Evolutionary conservation across 1,284 basidiomycete genomes (phyloP), one percentile per base, ranked within the genome.

Genomic region (Chalciporus sp.): DNA sequence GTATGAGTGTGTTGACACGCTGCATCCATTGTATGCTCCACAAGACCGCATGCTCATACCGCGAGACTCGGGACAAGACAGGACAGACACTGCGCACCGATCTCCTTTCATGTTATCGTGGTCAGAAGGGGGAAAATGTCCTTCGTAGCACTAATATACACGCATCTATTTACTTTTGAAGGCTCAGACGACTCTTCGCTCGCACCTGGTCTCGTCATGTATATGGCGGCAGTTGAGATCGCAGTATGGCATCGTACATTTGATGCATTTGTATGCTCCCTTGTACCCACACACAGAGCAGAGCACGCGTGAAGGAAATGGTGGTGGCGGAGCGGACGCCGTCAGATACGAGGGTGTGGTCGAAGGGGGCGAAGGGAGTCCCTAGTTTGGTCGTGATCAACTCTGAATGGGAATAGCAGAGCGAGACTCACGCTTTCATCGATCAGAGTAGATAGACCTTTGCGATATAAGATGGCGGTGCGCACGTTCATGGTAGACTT

Each of bases 401-500:
- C 26, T 19, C 19, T 4, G n/a, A 27, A 26, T 35, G 23, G 16
- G 26, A 33, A 12, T 5, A 29, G n/a, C 11, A 42, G 51, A 17
- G 26, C 26, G 44, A 23, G 9, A 74, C 88, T 57, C 61, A 90
- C 90, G 50, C 88, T 88, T 73, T 92, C 90, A n/a, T 90, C 87
- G 27, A 92, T 73, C 49, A 92, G 74, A 12, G 83, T 79, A 3
- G 80, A 73, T 12, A 92, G 75, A 57, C 81, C 89, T 71, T 92
- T 92, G 59, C 86, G 84, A 70, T 94, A 93, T 43, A 93, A 72
- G 19, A 93, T 74, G 23, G 90, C 88, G 39, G 84, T 83, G 54
- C 90, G 79, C 47, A 93, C 82, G 61, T 82, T 86, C 83, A 88
- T 88, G 17, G 82, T 87, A n/a, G 88, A 85, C 66, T 90, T 91